phyloP scores from a whole-genome alignment of 2,329 filamentous ascomycete species.

The Cyphellophora attinorum region DNA sequence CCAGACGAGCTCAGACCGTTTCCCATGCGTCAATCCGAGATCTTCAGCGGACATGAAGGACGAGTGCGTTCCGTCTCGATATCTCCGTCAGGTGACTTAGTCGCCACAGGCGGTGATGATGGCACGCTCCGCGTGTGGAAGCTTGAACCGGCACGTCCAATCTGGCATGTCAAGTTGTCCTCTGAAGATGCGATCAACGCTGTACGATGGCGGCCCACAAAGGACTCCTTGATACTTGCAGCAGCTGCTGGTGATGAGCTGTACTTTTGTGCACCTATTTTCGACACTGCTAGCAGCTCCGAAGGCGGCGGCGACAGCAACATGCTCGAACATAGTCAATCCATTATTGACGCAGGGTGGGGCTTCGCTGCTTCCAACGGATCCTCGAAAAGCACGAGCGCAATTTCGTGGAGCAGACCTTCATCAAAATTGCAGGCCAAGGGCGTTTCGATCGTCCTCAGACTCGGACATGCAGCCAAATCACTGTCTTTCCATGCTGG shows the following conservation, averaged over 20 bases:
- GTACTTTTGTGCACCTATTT: conserved; percentile 70
- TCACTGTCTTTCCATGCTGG: conserved; percentile 87
- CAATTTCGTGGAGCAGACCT: conserved; percentile 73
- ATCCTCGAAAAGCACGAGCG: conserved; percentile 45
- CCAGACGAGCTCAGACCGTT: conserved; percentile 92
- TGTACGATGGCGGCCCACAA: conserved; percentile 80
- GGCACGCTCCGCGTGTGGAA: conserved; percentile 89
- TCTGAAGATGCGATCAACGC: conserved; percentile 66
- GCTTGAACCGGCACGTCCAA: conserved; percentile 71
- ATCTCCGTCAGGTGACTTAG: conserved; percentile 73
- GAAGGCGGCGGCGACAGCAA: conserved; percentile 4
- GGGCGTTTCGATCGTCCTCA: conserved; percentile 68
- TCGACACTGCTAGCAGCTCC: conserved; percentile 20
- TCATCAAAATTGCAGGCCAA: conserved; percentile 62
- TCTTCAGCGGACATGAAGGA: conserved; percentile 82
- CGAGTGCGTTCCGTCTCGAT: conserved; percentile 76
- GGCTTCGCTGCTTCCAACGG: conserved; percentile 67
- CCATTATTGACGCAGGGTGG: conserved; percentile 78
- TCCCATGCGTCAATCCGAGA: conserved; percentile 77
- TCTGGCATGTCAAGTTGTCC: conserved; percentile 74
- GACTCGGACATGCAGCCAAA: conserved; percentile 72
- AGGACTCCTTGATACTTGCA: conserved; percentile 70
- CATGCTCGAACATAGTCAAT: conserved; percentile 56
- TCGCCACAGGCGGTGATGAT: conserved; percentile 91
- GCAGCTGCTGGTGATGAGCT: conserved; percentile 77